Base-by-base conservation (phyloP, 345 rosid species). In the Eucalyptus decipiens region DNA sequence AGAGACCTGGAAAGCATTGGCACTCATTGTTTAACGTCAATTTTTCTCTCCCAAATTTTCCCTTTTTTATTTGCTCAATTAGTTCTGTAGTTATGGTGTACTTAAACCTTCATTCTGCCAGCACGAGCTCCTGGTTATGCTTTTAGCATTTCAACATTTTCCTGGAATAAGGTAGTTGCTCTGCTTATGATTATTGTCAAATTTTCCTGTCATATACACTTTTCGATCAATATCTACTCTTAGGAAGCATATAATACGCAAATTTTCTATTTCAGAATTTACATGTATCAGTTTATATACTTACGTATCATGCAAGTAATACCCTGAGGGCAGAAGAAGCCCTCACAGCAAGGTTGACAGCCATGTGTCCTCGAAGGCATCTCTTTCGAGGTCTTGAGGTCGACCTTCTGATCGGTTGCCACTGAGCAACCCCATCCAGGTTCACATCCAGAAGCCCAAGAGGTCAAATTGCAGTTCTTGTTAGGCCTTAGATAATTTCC, bases 241-340 rank as follows among this genome's bases (percentile, higher is more conserved):
- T 76, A 40, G 30, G 47, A 76, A 76, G 47, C 83, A 76, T 76
- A 40, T 21, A 40, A 26, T 11, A 76, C 13, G 47, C 30, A 76
- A 76, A 76, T 40, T 76, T 76, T 76, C 85, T 76, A 40, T 76
- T 76, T 40, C 47, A 11, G 47, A 76, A 76, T 21, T 40, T 76
- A 11, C 30, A 76, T 40, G 2, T 52, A 40, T 43, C 23, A 24
- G 43, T 37, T 42, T 11, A 24, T n/a, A 52, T 69, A 92, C 99
- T 95, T 93, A 97, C 98, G 97, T 87, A 97, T 96, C 99, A 97
- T 97, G 94, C 99, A 97, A 91, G 98, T 95, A 50, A 97, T 95
- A 83, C 98, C 98, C 86, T 91, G 95, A 60, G 99, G 98, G 92
- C 99, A 97, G 92, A 97, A 97, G 93, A 97, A 97, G n/a, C 99